These are phyloP conservation scores for Trichoderma sp. DNA, from an alignment of 2,329 filamentous ascomycete species.

Conservation along the genomic window DNA sequence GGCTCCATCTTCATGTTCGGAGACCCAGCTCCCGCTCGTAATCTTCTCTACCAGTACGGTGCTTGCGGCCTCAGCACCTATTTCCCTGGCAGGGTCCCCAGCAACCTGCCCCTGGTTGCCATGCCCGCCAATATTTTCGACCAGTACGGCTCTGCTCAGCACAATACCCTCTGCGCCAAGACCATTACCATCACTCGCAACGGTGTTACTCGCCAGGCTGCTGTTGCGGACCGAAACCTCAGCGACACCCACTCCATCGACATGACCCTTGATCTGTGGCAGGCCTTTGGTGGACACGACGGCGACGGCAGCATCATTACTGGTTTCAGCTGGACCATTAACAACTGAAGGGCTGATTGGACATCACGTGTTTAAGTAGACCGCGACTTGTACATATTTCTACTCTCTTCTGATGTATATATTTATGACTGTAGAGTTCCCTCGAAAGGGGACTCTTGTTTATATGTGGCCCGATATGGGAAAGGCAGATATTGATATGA, in stretches of 20 bases:
- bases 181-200: constrained; percentile 15
- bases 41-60: not conserved
- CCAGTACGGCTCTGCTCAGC: constrained; percentile 14
- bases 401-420: constrained; percentile 9
- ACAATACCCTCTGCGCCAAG: constrained; percentile 18
- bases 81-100: not conserved
- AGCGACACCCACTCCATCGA: constrained; percentile 13
- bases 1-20: constrained; percentile 19
- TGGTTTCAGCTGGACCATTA: constrained; percentile 2
- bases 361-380: not conserved
- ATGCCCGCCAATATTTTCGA: constrained; percentile 15
- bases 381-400: constrained; percentile 4
- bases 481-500: not conserved
- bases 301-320: constrained; percentile 6
- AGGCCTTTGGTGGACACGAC: constrained; percentile 16
- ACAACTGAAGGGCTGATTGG: not conserved
- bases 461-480: not conserved
- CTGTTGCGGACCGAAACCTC: constrained; percentile 18
- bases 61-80: constrained; percentile 21
- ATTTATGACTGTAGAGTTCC: not conserved
- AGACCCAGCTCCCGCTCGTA: constrained; percentile 7
- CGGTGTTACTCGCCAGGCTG: constrained; percentile 17
- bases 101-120: constrained; percentile 10
- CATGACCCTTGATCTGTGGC: constrained; percentile 18
- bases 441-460: not conserved